These are phyloP conservation scores for Sarocladium brachiariae DNA, from an alignment of 2,329 filamentous ascomycete species.

Conservation along the genomic window DNA sequence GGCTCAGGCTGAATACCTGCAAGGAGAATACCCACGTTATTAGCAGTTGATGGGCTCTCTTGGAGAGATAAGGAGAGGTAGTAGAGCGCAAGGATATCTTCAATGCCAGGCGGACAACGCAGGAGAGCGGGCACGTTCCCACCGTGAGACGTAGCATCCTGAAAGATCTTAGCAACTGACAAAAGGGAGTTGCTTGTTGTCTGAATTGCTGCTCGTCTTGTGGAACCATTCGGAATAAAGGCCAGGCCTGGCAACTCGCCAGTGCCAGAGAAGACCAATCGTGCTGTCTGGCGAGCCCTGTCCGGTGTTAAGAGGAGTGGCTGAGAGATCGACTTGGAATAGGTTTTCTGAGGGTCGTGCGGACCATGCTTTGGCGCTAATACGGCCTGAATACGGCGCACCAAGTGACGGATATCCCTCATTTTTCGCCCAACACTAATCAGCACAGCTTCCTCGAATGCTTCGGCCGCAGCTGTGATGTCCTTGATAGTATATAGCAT, in stretches of 20 bases:
- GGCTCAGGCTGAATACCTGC: conserved; percentile 75
- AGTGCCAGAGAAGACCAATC: conserved; percentile 69
- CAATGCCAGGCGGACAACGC: conserved; percentile 66
- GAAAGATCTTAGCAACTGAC: conserved; percentile 94
- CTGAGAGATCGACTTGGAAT: conserved; percentile 9
- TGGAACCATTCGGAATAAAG: conserved; percentile 61
- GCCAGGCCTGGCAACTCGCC: conserved; percentile 75
- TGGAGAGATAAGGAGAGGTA: conserved; percentile 92
- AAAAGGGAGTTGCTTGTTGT: conserved; percentile 94
- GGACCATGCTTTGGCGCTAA: conserved; percentile 37
- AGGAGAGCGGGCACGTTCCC: conserved; percentile 46
- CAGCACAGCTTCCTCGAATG: conserved; percentile 91
- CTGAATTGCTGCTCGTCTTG: conserved; percentile 74
- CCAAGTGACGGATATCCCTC: conserved; percentile 68
- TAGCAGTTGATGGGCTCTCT: conserved; percentile 93
- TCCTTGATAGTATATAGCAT: conserved; percentile 91
- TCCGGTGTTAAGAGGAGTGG: conserved; percentile 79
- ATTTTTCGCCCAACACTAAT: conserved; percentile 72
- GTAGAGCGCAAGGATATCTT: conserved; percentile 90
- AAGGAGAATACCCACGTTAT: conserved; percentile 96
- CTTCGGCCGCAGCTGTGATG: conserved; percentile 69
- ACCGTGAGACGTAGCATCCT: conserved; percentile 84
- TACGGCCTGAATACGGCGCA: conserved; percentile 67
- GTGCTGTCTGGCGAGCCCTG: conserved; percentile 73
- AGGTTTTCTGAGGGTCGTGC: conserved; percentile 11